Base-by-base conservation (phyloP, 2,329 filamentous ascomycete species). In the Exophiala bonariae region DNA sequence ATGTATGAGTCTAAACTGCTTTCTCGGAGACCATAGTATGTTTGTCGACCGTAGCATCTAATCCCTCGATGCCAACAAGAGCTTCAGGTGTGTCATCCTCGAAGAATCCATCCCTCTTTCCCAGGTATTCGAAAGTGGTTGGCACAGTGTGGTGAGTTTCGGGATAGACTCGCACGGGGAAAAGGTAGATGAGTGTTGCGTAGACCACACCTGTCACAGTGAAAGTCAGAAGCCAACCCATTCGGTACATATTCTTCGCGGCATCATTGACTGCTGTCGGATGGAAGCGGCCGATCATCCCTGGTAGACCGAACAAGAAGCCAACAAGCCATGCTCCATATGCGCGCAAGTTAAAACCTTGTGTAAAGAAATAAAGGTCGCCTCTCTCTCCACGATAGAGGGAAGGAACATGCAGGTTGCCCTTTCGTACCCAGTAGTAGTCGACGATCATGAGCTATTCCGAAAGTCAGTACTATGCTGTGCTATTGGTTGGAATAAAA, bases 391-490 rank as follows among this genome's bases (percentile, higher is more conserved):
- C 35, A 17, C 17, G 51, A 44, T 70, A 73, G 8, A 70, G 61
- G 1, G 62, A 66, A 0, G 68, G 66, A 4, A 71, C 59, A 42
- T 72, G 66, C 8, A 72, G 49, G 34, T 73, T 73, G 4, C 70
- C 67, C n/a, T 50, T 44, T 5, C 66, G 60, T 3, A 61, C 50
- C 33, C 69, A 31, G 53, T 59, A 66, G 55, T 71, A 73, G 50
- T 73, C 70, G 11, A 69, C 60, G 7, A 72, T 65, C 59, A 69
- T 67, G 31, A 63, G 23, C 35, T 38, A 20, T 17, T 38, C 35
- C 18, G 35, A 2, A 38, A 38, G 18, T 38, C 35, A 22, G 16
- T 11, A 22, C 16, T n/a, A n/a, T n/a, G n/a, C n/a, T n/a, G n/a
- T n/a, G n/a, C n/a, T n/a, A n/a, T n/a, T n/a, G n/a, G 17, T 16